Percentiles rank a stretch among this genome's conserved stretches.
Conservation (phyloP, 2,329 filamentous ascomycete genomes). For the Xylariaceae sp. region DNA sequence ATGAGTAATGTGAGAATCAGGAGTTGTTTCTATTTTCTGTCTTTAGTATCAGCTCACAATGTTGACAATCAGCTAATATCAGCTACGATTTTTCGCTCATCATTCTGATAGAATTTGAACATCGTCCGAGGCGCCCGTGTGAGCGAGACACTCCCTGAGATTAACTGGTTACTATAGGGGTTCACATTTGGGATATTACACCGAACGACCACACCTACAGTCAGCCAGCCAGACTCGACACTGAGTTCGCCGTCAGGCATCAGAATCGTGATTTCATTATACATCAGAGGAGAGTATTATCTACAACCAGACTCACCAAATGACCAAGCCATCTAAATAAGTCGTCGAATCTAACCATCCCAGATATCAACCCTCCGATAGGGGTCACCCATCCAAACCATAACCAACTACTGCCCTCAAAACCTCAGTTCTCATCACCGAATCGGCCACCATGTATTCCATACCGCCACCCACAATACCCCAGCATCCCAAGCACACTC, state of each 20-base stretch:
- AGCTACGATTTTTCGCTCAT: background rate
- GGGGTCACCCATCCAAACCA: background rate
- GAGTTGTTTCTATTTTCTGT: background rate
- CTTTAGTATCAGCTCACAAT: background rate
- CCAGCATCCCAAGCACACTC: slow-evolving; percentile 43
- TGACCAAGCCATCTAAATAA: background rate
- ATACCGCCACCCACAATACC: slow-evolving; percentile 46
- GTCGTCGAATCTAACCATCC: background rate
- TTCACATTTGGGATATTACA: background rate
- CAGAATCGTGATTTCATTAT: background rate
- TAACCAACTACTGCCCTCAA: no score
- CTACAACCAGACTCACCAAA: background rate
- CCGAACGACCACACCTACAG: background rate
- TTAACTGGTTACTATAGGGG: background rate
- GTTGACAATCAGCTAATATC: background rate
- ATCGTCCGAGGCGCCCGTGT: background rate
- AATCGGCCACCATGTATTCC: slow-evolving; percentile 42
- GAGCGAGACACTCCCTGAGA: background rate
- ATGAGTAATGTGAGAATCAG: background rate
- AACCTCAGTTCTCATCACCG: slow-evolving; percentile 5
- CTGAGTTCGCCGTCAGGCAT: background rate
- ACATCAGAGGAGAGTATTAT: background rate
- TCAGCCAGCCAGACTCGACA: background rate
- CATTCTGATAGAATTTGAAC: background rate
- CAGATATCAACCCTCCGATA: background rate